These are phyloP conservation scores for Diutina ranongensis DNA, from an alignment of 1,139 yeast species.

Conservation along the genomic window DNA sequence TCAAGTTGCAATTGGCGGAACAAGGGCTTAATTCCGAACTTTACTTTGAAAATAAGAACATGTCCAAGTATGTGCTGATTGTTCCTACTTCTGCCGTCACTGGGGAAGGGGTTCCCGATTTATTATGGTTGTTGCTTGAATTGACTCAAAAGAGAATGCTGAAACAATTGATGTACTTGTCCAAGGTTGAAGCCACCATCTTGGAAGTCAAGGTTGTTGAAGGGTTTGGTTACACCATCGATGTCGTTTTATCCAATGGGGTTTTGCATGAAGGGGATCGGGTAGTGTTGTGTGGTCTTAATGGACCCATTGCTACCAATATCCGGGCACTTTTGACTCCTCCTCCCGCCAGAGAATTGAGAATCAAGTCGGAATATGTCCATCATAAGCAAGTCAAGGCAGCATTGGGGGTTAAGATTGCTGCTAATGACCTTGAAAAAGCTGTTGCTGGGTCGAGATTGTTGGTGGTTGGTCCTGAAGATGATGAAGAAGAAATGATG, in stretches of 20 bases:
- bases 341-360: constrained; percentile 91
- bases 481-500: constrained; percentile 94
- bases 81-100: constrained; percentile 98
- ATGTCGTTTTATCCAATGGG: constrained; percentile 95
- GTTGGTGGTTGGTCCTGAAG: constrained; percentile 92
- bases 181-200: constrained; percentile 89
- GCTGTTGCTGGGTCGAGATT: constrained; percentile 98
- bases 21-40: constrained; percentile 97
- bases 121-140: constrained; percentile 89
- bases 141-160: constrained; percentile 98
- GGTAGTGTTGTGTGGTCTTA: constrained; percentile 91
- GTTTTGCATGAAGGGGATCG: constrained; percentile 89
- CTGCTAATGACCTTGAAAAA: constrained; percentile 94
- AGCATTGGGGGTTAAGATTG: constrained; percentile 96
- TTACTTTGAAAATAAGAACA: constrained; percentile 87
- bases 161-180: constrained; percentile 91
- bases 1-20: constrained; percentile 87
- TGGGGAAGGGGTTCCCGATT: constrained; percentile 99
- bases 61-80: constrained; percentile 86
- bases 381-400: constrained; percentile 98
- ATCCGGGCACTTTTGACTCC: constrained; percentile 95
- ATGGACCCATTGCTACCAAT: constrained; percentile 97
- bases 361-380: constrained; percentile 87
- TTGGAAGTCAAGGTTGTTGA: constrained; percentile 97
- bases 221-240: constrained; percentile 98